A percentile compares a stretch with the other conserved stretches of the same genome.
phyloP scores from a whole-genome alignment of 345 rosid genomes.

The Excoecaria cochinchinensis region DNA sequence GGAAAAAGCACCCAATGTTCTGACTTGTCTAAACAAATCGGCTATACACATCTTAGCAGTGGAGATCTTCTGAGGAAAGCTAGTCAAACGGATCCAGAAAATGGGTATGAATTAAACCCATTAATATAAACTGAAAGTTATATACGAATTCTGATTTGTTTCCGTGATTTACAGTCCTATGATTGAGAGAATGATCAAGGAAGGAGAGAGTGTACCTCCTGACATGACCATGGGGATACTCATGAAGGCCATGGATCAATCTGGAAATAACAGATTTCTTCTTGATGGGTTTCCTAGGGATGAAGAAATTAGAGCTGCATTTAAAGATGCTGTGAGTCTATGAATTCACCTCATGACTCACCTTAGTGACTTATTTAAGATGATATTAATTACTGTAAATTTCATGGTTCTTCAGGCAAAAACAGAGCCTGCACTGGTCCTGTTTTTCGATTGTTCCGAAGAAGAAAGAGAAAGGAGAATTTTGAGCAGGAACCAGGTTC shows the following conservation, averaged over 20 bases:
- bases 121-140: neutral
- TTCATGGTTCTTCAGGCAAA: slow-evolving; percentile 6
- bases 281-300: slow-evolving; percentile 26
- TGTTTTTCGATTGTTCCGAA: slow-evolving; percentile 24
- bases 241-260: neutral
- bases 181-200: slow-evolving; percentile 7
- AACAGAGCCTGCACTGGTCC: slow-evolving; percentile 18
- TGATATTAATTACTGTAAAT: neutral
- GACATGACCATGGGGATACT: slow-evolving; percentile 2
- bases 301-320: slow-evolving; percentile 22
- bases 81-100: neutral
- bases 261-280: slow-evolving; percentile 15
- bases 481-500: slow-evolving; percentile 23
- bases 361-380: no score
- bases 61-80: neutral
- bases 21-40: neutral
- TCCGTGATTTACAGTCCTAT: neutral
- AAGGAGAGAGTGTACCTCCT: neutral
- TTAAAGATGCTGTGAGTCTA: slow-evolving; percentile 18
- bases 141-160: neutral
- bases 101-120: neutral
- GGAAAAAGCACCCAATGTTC: slow-evolving; percentile 6
- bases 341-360: neutral
- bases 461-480: slow-evolving; percentile 16
- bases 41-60: neutral